Conservation (phyloP, 495 filamentous ascomycete genomes). For the Cercophora samala region DNA sequence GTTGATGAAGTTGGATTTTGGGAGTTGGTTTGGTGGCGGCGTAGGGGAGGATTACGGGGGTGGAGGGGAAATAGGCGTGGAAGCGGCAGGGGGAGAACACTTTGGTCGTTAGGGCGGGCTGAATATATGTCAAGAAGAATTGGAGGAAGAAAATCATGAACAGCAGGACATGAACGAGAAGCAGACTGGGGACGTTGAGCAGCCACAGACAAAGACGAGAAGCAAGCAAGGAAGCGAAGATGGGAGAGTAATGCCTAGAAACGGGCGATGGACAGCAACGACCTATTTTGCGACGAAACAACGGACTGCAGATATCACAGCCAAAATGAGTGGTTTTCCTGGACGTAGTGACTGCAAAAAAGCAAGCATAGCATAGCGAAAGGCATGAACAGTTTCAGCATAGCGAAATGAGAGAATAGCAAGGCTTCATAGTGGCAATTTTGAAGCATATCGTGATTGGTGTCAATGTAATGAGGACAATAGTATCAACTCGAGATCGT, state of each 20-base stretch:
- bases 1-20: conserved; percentile 82
- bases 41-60: conserved; percentile 3
- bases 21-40: conserved; percentile 41
- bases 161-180: too few species aligned
- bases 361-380: background rate
- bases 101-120: background rate
- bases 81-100: background rate
- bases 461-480: too few species aligned
- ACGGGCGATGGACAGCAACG: background rate
- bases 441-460: background rate
- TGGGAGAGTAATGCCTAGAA: too few species aligned
- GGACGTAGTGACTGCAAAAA: background rate
- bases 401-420: background rate
- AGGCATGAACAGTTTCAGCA: background rate
- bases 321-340: background rate
- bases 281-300: background rate
- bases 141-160: background rate
- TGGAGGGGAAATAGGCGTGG: background rate
- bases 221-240: too few species aligned
- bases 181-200: too few species aligned
- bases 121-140: background rate
- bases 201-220: too few species aligned
- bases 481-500: too few species aligned
- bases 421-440: background rate
- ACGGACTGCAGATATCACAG: background rate